Evolutionary conservation across 176 grass and related monocot genomes (phyloP).

Genomic region (Avena eriantha): DNA sequence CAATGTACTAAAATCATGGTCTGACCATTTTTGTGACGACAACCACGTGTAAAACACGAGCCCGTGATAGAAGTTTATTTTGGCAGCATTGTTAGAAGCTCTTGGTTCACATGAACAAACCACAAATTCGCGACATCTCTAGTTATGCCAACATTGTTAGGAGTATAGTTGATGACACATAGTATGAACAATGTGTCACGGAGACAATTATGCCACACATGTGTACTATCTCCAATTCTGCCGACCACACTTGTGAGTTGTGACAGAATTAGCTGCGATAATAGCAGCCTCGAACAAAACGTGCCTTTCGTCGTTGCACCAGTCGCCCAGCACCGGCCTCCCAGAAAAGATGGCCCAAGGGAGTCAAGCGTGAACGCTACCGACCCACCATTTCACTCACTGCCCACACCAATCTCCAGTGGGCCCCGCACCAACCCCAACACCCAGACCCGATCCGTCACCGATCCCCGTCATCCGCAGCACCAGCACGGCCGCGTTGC

Average conservation of each 20-base stretch:
- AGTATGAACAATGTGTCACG: neutral
- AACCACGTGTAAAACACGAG: neutral
- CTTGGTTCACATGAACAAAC: neutral
- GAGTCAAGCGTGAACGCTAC: constrained; percentile 19
- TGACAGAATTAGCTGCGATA: neutral
- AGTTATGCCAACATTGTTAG: neutral
- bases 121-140: neutral
- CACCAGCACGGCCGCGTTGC: neutral
- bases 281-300: constrained; percentile 21
- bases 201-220: neutral
- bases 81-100: neutral
- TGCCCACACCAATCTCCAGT: neutral
- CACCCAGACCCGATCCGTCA: neutral
- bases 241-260: neutral
- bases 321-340: neutral
- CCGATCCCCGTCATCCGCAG: neutral
- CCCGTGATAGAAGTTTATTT: neutral
- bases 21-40: neutral
- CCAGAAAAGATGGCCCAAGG: neutral
- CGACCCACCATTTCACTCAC: constrained; percentile 21
- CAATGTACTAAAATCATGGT: neutral
- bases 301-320: neutral
- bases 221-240: neutral
- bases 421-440: neutral
- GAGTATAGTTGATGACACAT: neutral